These are phyloP conservation scores for Toxicodendron radicans DNA, from an alignment of 345 rosid species.

Conservation along the genomic window DNA sequence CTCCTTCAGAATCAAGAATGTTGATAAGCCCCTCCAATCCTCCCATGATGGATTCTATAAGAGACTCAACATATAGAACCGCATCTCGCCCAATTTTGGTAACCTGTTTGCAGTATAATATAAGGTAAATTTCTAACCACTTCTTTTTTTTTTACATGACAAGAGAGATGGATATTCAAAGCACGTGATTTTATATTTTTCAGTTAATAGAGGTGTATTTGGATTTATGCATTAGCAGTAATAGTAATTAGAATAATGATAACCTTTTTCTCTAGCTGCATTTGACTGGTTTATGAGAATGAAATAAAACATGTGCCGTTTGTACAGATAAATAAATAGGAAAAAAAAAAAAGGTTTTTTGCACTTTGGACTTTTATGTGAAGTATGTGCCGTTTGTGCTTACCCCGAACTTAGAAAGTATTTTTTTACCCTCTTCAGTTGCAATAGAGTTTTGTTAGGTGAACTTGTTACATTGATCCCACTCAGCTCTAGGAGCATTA, in stretches of 20 bases:
- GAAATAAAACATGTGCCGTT: too few relatives aligned
- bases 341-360: slow-evolving; percentile 1
- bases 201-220: background rate
- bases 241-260: too few relatives aligned
- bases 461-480: background rate
- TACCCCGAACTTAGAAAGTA: background rate
- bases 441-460: background rate
- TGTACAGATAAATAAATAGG: background rate
- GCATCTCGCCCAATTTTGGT: slow-evolving; percentile 96
- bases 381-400: background rate
- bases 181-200: background rate
- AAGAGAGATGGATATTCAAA: background rate
- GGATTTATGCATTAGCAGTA: slow-evolving; percentile 17
- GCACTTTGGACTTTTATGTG: background rate
- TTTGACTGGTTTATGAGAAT: background rate
- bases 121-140: slow-evolving; percentile 4
- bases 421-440: slow-evolving; percentile 1
- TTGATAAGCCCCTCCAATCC: slow-evolving; percentile 97
- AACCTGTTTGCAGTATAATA: slow-evolving; percentile 53
- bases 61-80: slow-evolving; percentile 92
- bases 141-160: slow-evolving; percentile 10
- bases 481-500: background rate
- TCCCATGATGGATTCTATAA: slow-evolving; percentile 97
- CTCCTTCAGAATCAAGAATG: slow-evolving; percentile 99
- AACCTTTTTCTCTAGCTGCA: background rate